Conservation (phyloP, 768 basidiomycete species). For the Boletellus ananiceps region DNA sequence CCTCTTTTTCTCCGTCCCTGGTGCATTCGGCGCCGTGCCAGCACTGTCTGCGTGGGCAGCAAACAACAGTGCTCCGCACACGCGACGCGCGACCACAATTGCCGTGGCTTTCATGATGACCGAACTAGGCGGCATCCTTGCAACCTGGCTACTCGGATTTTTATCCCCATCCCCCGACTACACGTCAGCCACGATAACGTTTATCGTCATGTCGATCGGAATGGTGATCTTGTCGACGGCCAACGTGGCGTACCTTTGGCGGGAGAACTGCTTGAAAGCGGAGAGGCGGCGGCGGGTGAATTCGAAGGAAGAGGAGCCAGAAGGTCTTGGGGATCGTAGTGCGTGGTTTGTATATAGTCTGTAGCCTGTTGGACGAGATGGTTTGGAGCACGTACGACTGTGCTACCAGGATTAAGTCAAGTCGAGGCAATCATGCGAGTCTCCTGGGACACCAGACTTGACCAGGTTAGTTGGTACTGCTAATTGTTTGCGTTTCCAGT, state of each 20-base stretch:
- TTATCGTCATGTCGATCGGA: slow-evolving; percentile 35
- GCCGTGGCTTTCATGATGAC: slow-evolving; percentile 51
- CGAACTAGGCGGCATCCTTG: slow-evolving; percentile 54
- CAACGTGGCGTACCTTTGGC: slow-evolving; percentile 39
- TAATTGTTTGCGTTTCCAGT: no score
- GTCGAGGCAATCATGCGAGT: no score
- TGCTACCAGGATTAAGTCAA: no score
- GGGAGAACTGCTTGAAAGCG: slow-evolving; percentile 45
- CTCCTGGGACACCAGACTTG: no score
- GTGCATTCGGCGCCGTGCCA: slow-evolving; percentile 47
- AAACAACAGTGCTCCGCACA: slow-evolving; percentile 57
- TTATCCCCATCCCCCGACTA: slow-evolving; percentile 49
- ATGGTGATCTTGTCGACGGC: slow-evolving; percentile 34
- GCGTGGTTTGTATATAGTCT: slow-evolving; percentile 54
- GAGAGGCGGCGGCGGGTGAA: slow-evolving; percentile 28
- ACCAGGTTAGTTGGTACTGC: no score
- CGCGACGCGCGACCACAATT: slow-evolving; percentile 53
- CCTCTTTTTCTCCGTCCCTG: slow-evolving; percentile 52
- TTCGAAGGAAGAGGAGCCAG: slow-evolving; percentile 34
- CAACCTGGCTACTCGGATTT: slow-evolving; percentile 54
- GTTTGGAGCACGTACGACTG: no score
- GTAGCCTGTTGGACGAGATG: slow-evolving; percentile 14
- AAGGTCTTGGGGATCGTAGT: slow-evolving; percentile 45
- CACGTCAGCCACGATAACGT: slow-evolving; percentile 39
- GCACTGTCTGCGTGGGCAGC: slow-evolving; percentile 55